Base-by-base conservation (phyloP, 768 basidiomycete genomes). In the Postia placenta region DNA sequence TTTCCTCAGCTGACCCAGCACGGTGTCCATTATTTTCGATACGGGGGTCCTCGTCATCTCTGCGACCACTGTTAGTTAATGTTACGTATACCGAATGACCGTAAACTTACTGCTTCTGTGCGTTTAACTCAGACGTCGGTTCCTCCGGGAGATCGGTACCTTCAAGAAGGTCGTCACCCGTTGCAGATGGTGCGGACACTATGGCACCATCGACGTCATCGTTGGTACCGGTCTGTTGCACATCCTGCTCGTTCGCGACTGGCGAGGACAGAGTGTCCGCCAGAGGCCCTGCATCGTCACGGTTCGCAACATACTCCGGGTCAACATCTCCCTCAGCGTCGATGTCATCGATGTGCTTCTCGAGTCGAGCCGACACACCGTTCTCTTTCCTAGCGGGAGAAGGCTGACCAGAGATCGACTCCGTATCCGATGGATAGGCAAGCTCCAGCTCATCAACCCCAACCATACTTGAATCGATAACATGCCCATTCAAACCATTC, bases 301-400 rank as follows among this genome's bases (percentile, higher is more conserved):
- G 15, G 15, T 15, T 33, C 30, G 44, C 39, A 0, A 40, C 30
- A 30, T 58, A 53, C 15, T 60, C 56, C 6, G 54, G 47, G 24
- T 60, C 56, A 7, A 49, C 38, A n/a, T 60, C 56, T 9, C 55
- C 55, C 22, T 58, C 60, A 7, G 51, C 56, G 27, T 57, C 56
- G 0, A 33, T 45, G 35, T 59, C 53, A 11, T 9, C 38, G 20
- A 14, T 22, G 6, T 39, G 9, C 12, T 39, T 14, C 11, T 6
- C 38, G 30, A 7, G 9, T 33, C 30, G 7, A 7, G 30, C 30
- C 15, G 30, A 33, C 7, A 33, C 30, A 15, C 30, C 30, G 37
- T 14, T 23, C 7, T 6, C 17, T 7, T 25, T 22, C 27, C 22
- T 15, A 30, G 20, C 33, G 11, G 11, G 22, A 5, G 25, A 27